phyloP scores from a whole-genome alignment of 495 filamentous ascomycete genomes.

The Annulohypoxylon moriforme region DNA sequence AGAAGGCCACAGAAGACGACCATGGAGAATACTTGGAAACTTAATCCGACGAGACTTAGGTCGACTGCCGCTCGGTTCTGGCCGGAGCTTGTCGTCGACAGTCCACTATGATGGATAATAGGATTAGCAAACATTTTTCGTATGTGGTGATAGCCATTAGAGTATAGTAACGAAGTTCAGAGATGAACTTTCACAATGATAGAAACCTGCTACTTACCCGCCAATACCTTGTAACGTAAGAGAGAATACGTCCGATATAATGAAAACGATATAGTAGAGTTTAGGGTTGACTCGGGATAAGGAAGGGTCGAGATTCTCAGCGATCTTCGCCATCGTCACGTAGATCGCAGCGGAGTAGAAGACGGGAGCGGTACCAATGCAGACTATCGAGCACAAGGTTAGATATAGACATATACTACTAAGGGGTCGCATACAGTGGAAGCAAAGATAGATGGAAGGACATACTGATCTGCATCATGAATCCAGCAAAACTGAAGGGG shows the following conservation, averaged over 20 bases:
- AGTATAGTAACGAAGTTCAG: background rate
- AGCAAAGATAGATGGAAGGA: background rate
- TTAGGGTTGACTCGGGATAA: constrained; percentile 64
- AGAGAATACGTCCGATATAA: constrained; percentile 62
- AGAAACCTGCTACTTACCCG: constrained; percentile 18
- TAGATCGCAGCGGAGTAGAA: constrained; percentile 71
- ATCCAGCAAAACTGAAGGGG: constrained; percentile 59
- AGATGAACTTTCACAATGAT: background rate
- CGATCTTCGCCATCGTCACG: constrained; percentile 60
- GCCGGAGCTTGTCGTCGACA: constrained; percentile 25
- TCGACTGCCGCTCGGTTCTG: constrained; percentile 50
- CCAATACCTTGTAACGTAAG: constrained; percentile 65
- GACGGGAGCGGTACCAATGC: constrained; percentile 66
- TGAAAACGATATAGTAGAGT: constrained; percentile 66
- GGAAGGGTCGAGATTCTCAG: constrained; percentile 59
- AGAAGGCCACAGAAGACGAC: constrained; percentile 56
- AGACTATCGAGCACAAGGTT: constrained; percentile 48
- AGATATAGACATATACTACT: background rate
- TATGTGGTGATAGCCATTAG: background rate
- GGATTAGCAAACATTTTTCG: background rate
- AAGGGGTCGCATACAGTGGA: background rate
- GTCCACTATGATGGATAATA: background rate
- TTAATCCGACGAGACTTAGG: constrained; percentile 63
- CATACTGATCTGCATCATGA: constrained; percentile 64
- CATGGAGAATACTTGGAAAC: constrained; percentile 59